Evolutionary conservation across 2,329 filamentous ascomycete genomes (phyloP).

Genomic region (Penicillium griseofulvum): DNA sequence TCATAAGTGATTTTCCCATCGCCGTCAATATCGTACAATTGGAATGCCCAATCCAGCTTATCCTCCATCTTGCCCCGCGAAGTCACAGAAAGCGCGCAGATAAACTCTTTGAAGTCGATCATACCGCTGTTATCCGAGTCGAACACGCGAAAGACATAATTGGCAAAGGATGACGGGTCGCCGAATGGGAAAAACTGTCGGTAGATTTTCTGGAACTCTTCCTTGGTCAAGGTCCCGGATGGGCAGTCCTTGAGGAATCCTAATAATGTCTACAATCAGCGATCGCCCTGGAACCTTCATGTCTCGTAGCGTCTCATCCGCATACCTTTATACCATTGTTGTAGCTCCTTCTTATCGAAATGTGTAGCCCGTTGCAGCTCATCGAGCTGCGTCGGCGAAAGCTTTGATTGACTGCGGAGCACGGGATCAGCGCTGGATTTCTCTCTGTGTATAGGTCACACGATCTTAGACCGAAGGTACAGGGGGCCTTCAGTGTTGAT

Average conservation of each 20-base stretch:
- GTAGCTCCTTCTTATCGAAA: constrained; percentile 99
- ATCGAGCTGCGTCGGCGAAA: constrained; percentile 90
- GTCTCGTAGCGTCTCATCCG: background rate
- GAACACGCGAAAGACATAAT: constrained; percentile 99
- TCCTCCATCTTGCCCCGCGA: constrained; percentile 98
- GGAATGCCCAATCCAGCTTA: constrained; percentile 98
- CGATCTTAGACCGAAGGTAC: background rate
- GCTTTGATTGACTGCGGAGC: constrained; percentile 83
- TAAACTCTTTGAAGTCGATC: constrained; percentile 99
- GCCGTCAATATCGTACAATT: constrained; percentile 97
- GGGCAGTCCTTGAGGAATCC: constrained; percentile 98
- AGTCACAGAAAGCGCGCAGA: constrained; percentile 94
- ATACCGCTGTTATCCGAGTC: constrained; percentile 95
- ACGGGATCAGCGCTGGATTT: background rate
- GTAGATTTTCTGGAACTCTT: constrained; percentile 99
- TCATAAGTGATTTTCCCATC: constrained; percentile 99
- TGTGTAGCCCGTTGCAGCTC: constrained; percentile 96
- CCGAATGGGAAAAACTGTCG: constrained; percentile 99
- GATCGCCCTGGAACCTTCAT: background rate
- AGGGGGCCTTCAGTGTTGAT: background rate
- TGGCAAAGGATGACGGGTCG: constrained; percentile 93
- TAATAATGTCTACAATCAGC: constrained; percentile 41
- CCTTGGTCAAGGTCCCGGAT: constrained; percentile 92
- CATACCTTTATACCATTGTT: constrained; percentile 99
- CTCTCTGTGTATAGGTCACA: background rate